Evolutionary conservation across 2,329 filamentous ascomycete species (phyloP), one percentile per base, ranked within the genome.

Genomic region (Leptographium flavum): DNA sequence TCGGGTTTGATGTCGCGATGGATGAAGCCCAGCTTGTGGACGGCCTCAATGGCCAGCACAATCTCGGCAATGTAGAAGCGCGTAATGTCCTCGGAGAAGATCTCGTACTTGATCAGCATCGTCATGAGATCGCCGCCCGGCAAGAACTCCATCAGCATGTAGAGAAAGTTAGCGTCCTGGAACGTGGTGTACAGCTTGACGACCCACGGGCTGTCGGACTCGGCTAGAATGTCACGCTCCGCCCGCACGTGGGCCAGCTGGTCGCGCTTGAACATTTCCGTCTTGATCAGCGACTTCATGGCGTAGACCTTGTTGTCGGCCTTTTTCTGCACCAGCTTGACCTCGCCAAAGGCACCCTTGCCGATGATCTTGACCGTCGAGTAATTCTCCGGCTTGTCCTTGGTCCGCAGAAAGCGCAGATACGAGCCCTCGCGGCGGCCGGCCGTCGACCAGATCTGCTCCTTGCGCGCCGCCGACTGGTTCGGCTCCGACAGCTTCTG

Each of bases 51-150:
- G n/a, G 92, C 92, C 59, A 96, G 74, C 22, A 94, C 86, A 56
- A 96, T 90, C 63, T 98, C 90, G 22, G 92, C 92, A 77, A 98
- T 98, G 66, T 98, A 98, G 66, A 98, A 98, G 17, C 92, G 80
- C 27, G 92, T 98, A 54, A 98, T 96, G 55, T 98, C 92, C 63
- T 96, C 90, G 0, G 87, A 94, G 63, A 98, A 98, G 62, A 98
- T 95, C 63, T 98, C 92, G 59, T 98, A 98, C 73, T 96, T 98
- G 70, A 98, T 98, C 55, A 98, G 73, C 92, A 98, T 98, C 4
- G 92, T 98, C 92, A 98, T 98, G 62, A 98, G 65, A 68, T 98
- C 92, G 63, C 92, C 92, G 63, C 92, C 92, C 8, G 92, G 92
- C 63, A 98, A 74, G 66, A 96, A 98, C 66, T 98, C 92, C 92